Percentiles rank a stretch among this genome's conserved stretches.
These are phyloP conservation scores for Stereum hirsutum DNA, from an alignment of 1,284 basidiomycete species.

Conservation along the genomic window DNA sequence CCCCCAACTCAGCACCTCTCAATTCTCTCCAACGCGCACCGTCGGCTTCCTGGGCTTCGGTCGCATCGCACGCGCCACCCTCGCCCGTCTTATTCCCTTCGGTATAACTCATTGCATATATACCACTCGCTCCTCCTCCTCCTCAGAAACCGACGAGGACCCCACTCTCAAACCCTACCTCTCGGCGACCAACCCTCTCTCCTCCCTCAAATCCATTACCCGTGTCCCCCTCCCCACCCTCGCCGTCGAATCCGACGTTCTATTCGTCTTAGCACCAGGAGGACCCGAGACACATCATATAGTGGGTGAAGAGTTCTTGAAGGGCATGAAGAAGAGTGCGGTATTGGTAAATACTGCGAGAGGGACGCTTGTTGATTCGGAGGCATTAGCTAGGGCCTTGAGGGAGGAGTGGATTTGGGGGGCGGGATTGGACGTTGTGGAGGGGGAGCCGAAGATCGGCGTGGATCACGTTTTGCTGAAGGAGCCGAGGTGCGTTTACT, in stretches of 20 bases:
- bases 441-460: constrained; percentile 79
- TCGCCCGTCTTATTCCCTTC: constrained; percentile 73
- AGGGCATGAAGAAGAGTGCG: constrained; percentile 76
- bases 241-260: constrained; percentile 66
- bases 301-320: constrained; percentile 64
- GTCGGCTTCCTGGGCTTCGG: constrained; percentile 93
- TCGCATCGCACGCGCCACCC: constrained; percentile 78
- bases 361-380: constrained; percentile 81
- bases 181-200: constrained; percentile 41
- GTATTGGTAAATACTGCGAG: constrained; percentile 77
- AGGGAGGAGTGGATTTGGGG: constrained; percentile 76
- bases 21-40: constrained; percentile 47
- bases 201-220: constrained; percentile 43
- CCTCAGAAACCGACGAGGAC: constrained; percentile 24
- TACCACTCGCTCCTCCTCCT: constrained; percentile 41
- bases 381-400: constrained; percentile 79
- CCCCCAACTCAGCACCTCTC: constrained; percentile 58
- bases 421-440: constrained; percentile 90
- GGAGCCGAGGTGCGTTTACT: constrained; percentile 50
- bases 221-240: constrained; percentile 60
- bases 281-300: constrained; percentile 67
- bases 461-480: constrained; percentile 74
- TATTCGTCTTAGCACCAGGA: constrained; percentile 82
- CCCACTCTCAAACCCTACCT: constrained; percentile 24
- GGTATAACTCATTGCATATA: constrained; percentile 66